A percentile compares a stretch with the other conserved stretches of the same genome.
phyloP scores from a whole-genome alignment of 345 rosid species.

The Erucastrum elatum region DNA sequence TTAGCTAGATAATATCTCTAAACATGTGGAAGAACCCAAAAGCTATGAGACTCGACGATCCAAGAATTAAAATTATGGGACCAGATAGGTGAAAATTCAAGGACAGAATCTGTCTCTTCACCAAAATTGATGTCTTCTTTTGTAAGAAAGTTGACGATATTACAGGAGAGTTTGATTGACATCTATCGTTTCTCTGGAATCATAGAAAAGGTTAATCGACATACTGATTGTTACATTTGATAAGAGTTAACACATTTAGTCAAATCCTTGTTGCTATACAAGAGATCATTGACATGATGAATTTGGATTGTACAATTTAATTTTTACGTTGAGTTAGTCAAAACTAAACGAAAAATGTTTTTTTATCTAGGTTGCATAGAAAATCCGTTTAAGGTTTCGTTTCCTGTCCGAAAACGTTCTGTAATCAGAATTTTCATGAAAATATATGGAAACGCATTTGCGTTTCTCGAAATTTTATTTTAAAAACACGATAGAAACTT shows the following conservation, averaged over 20 bases:
- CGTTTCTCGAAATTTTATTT: no score
- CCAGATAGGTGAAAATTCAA: slow-evolving; percentile 4
- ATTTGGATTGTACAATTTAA: not conserved
- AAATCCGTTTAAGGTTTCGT: no score
- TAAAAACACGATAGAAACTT: no score
- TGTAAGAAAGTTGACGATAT: slow-evolving; percentile 33
- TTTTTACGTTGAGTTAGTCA: not conserved
- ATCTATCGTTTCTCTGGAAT: slow-evolving; percentile 4
- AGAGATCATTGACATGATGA: not conserved
- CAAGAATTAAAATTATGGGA: not conserved
- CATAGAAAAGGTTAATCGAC: not conserved
- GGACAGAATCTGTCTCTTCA: slow-evolving; percentile 21
- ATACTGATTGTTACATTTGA: not conserved
- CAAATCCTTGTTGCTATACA: not conserved
- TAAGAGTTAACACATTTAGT: not conserved
- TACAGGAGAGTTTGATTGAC: slow-evolving; percentile 32
- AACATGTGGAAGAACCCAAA: slow-evolving; percentile 16
- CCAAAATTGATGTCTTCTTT: slow-evolving; percentile 16
- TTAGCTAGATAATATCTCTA: not conserved
- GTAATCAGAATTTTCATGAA: no score
- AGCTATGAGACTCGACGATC: slow-evolving; percentile 5
- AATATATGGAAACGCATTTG: no score
- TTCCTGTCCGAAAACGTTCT: no score
- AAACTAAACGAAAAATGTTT: not conserved
- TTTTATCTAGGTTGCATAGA: no score